Conservation (phyloP, 305 asterid species). For the Fraxinus paxiana region DNA sequence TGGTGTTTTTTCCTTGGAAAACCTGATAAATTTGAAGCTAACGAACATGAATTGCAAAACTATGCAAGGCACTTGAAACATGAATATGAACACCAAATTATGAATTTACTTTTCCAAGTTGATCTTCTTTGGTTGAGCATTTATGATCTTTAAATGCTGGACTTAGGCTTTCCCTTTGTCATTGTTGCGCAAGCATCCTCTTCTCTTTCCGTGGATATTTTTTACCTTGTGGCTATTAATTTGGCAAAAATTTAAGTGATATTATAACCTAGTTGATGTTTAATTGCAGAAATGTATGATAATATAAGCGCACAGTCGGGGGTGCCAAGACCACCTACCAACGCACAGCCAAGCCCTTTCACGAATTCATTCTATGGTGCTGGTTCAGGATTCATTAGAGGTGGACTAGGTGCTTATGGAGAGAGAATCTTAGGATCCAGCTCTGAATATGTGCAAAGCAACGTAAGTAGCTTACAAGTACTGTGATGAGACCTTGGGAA, state of each 20-base stretch:
- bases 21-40: background rate
- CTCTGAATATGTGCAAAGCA: slow-evolving; percentile 29
- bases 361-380: slow-evolving; percentile 22
- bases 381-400: slow-evolving; percentile 25
- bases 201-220: background rate
- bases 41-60: background rate
- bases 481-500: background rate
- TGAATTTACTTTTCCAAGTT: background rate
- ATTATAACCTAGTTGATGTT: background rate
- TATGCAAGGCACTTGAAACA: background rate
- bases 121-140: background rate
- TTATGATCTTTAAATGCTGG: background rate
- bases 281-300: slow-evolving; percentile 17
- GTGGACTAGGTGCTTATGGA: slow-evolving; percentile 29
- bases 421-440: slow-evolving; percentile 29
- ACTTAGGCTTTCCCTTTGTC: background rate
- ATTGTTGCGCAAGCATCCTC: background rate
- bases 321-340: background rate
- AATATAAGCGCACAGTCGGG: background rate
- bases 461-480: slow-evolving; percentile 19
- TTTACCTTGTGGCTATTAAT: background rate
- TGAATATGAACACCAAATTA: background rate
- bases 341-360: slow-evolving; percentile 11
- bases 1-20: background rate
- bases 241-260: background rate